These are phyloP conservation scores for Boletus reticulatus DNA, from an alignment of 768 basidiomycete species.

Conservation along the genomic window DNA sequence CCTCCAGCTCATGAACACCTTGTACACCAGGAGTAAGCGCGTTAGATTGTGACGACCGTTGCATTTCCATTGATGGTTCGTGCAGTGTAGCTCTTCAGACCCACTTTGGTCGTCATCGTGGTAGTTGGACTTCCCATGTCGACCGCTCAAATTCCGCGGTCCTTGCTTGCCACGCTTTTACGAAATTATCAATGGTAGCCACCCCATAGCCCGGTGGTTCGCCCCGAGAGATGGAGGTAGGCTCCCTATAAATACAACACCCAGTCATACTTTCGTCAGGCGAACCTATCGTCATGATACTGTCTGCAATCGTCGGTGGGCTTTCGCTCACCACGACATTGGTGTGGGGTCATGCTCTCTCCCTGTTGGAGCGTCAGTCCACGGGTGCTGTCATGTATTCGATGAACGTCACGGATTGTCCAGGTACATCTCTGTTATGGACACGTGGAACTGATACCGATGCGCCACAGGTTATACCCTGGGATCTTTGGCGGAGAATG, in stretches of 20 bases:
- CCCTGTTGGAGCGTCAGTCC: conserved; percentile 4
- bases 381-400: conserved; percentile 12
- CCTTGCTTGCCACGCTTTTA: not conserved
- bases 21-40: too few species aligned
- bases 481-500: conserved; percentile 41
- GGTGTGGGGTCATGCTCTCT: conserved; percentile 1
- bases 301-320: conserved; percentile 7
- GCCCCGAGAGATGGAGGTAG: not conserved
- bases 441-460: not conserved
- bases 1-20: too few species aligned
- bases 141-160: not conserved
- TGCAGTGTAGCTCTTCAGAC: too few species aligned
- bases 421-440: conserved; percentile 19
- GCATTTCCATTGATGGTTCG: too few species aligned
- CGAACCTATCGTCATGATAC: not conserved
- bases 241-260: conserved; percentile 3
- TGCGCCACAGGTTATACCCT: conserved; percentile 51
- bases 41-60: too few species aligned
- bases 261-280: not conserved
- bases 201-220: not conserved
- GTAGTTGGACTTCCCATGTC: too few species aligned
- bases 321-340: conserved; percentile 2
- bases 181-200: too few species aligned
- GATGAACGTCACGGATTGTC: conserved; percentile 31
- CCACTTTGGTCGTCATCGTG: too few species aligned